Evolutionary conservation across 129 eudicot species (phyloP).

Genomic region (Oenanthe sinensis): DNA sequence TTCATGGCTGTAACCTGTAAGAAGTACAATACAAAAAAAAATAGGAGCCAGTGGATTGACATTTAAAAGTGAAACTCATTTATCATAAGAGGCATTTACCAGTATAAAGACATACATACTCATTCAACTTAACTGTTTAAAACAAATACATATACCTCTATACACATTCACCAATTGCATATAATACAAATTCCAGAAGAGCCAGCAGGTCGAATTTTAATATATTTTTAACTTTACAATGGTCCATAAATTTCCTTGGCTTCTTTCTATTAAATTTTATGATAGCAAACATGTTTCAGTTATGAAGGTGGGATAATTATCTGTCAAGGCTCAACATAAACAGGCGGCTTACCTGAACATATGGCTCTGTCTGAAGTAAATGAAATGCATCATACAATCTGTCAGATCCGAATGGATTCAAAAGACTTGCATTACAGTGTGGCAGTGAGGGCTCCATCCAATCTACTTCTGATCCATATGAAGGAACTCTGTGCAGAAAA

Average conservation of each 20-base stretch:
- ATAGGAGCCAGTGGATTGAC: not conserved
- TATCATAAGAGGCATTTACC: not conserved
- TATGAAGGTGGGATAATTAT: not conserved
- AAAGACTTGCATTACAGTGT: slow-evolving; percentile 22
- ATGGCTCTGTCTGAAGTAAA: slow-evolving; percentile 50
- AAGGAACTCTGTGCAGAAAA: slow-evolving; percentile 8
- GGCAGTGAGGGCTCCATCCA: slow-evolving; percentile 64
- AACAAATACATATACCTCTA: not conserved
- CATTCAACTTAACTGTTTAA: not conserved
- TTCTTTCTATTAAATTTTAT: not conserved
- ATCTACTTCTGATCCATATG: slow-evolving; percentile 28
- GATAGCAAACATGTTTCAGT: not conserved
- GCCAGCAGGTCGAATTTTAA: not conserved
- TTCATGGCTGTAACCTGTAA: not conserved
- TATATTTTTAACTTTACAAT: not conserved
- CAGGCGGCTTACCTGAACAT: slow-evolving; percentile 47
- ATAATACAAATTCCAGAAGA: not conserved
- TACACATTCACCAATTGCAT: not conserved
- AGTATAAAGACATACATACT: not conserved
- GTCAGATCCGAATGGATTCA: slow-evolving; percentile 23
- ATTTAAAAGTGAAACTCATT: not conserved
- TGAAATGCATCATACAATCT: slow-evolving; percentile 57
- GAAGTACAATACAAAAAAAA: not conserved
- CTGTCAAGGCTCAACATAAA: not conserved
- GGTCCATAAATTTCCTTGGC: not conserved